A percentile compares a stretch with the other conserved stretches of the same genome.
phyloP scores from a whole-genome alignment of 352 stramenopile species.

The Plasmopara viticola region DNA sequence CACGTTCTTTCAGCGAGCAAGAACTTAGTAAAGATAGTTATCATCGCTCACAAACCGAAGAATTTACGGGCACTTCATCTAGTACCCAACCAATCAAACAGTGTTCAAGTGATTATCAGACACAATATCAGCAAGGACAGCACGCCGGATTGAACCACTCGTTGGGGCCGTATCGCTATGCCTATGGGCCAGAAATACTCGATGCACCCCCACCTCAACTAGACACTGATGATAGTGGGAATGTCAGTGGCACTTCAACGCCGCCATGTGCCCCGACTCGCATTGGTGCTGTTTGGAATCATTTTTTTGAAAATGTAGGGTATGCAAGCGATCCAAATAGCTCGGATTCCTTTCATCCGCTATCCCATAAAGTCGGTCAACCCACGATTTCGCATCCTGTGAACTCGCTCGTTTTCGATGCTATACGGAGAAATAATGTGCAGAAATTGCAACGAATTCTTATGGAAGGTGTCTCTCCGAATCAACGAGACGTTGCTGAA shows the following conservation, averaged over 20 bases:
- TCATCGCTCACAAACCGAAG: constrained; percentile 14
- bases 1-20: constrained; percentile 9
- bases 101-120: constrained; percentile 16
- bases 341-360: neutral
- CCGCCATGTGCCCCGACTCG: constrained; percentile 29
- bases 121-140: constrained; percentile 8
- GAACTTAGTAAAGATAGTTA: constrained; percentile 10
- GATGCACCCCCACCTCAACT: constrained; percentile 14
- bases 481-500: constrained; percentile 50
- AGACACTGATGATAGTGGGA: constrained; percentile 9
- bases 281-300: constrained; percentile 66
- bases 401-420: constrained; percentile 36
- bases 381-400: neutral
- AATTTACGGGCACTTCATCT: constrained; percentile 10
- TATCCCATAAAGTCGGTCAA: neutral
- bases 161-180: constrained; percentile 16
- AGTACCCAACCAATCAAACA: constrained; percentile 16
- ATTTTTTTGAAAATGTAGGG: constrained; percentile 70
- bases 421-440: constrained; percentile 41
- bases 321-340: constrained; percentile 20
- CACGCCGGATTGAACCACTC: constrained; percentile 6
- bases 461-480: constrained; percentile 41
- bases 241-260: constrained; percentile 4
- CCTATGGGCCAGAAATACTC: constrained; percentile 6
- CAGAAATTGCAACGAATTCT: constrained; percentile 41